Evolutionary conservation across 306 rosid species (phyloP).

Genomic region (Vigna angularis): DNA sequence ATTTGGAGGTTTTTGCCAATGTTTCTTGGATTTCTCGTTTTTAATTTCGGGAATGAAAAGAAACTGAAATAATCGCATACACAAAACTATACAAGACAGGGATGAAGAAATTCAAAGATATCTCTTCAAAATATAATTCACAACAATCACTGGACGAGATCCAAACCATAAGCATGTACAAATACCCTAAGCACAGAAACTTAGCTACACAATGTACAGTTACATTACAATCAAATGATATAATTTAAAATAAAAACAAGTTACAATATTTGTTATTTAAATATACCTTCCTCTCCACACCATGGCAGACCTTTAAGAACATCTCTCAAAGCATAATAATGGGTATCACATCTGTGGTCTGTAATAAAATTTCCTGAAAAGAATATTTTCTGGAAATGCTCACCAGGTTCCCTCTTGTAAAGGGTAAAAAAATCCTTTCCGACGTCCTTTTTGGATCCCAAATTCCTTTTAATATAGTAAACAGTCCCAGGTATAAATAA

Average conservation of each 20-base stretch:
- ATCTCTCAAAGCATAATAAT: conserved; percentile 86
- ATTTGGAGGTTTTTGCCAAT: too few relatives aligned
- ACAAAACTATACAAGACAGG: conserved; percentile 2
- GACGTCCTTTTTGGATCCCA: conserved; percentile 42
- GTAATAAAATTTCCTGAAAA: conserved; percentile 81
- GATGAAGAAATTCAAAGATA: conserved; percentile 35
- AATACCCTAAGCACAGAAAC: conserved; percentile 35
- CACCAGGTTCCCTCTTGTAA: conserved; percentile 77
- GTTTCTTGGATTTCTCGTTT: too few relatives aligned
- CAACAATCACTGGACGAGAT: conserved; percentile 6
- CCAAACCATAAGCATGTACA: not conserved
- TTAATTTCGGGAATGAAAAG: not conserved
- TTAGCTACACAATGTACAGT: conserved; percentile 26
- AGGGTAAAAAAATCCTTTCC: conserved; percentile 64
- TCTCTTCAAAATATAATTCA: conserved; percentile 27
- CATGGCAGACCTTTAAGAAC: conserved; percentile 83
- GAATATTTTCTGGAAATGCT: conserved; percentile 82
- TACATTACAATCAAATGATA: conserved; percentile 26
- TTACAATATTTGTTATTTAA: conserved; percentile 39
- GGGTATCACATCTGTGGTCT: conserved; percentile 88
- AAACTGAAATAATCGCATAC: conserved; percentile 12
- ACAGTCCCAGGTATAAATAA: conserved; percentile 84
- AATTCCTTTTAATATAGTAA: conserved; percentile 78
- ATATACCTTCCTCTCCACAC: conserved; percentile 60
- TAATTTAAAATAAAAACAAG: not conserved